Conservation (phyloP, 257 asterid genomes). For the Lithospermum erythrorhizon region DNA sequence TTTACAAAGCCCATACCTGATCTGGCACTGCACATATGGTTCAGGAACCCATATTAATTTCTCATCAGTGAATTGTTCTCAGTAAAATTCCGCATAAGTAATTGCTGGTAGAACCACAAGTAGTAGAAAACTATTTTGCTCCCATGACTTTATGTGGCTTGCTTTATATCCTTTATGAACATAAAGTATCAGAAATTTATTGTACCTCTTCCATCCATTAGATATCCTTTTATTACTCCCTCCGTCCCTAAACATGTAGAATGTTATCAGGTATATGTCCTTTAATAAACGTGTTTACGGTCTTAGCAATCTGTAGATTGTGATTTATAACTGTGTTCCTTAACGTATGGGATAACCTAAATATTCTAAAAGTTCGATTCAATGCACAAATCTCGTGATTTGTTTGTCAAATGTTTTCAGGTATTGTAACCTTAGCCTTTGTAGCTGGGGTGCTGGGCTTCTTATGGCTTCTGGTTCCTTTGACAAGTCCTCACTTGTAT, state of each 20-base stretch:
- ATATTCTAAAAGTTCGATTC: background rate
- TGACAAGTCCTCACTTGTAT: slow-evolving; percentile 49
- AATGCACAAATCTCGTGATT: background rate
- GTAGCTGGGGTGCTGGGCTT: slow-evolving; percentile 52
- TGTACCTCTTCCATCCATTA: background rate
- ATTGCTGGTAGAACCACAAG: background rate
- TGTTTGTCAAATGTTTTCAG: slow-evolving; percentile 27
- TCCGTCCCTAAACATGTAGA: too few relatives aligned
- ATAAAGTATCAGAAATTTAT: too few relatives aligned
- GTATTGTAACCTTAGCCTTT: slow-evolving; percentile 39
- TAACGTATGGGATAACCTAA: background rate
- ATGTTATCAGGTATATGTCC: too few relatives aligned
- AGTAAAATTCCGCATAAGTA: background rate
- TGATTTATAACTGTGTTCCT: background rate
- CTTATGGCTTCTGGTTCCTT: slow-evolving; percentile 54
- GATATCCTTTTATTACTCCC: too few relatives aligned
- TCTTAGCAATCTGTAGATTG: background rate
- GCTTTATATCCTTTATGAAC: too few relatives aligned
- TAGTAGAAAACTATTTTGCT: background rate
- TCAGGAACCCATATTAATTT: background rate
- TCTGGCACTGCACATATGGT: background rate
- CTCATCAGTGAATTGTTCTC: background rate
- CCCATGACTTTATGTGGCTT: background rate
- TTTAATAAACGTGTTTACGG: background rate
- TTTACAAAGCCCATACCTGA: background rate